These are phyloP conservation scores for Leccinellum rugosiceps DNA, from an alignment of 768 basidiomycete genomes.

Conservation along the genomic window DNA sequence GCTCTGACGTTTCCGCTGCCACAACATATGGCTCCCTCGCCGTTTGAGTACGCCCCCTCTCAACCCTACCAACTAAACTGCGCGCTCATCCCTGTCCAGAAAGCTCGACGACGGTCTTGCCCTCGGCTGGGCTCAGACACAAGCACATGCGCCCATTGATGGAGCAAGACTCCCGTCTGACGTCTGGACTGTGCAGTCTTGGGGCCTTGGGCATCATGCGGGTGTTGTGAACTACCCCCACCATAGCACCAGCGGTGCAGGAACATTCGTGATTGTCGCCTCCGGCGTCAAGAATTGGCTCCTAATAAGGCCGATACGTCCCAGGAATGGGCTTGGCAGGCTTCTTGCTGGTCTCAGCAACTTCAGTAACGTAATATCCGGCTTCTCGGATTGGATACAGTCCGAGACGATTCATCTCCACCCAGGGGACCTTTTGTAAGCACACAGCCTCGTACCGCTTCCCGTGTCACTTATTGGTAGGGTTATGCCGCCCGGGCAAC, in stretches of 20 bases:
- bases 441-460: too few relatives aligned
- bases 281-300: conserved; percentile 1
- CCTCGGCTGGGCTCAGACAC: background rate
- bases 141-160: background rate
- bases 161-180: background rate
- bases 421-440: background rate
- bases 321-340: background rate
- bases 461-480: background rate
- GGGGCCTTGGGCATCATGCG: background rate
- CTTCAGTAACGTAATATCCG: background rate
- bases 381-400: background rate
- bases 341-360: background rate
- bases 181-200: background rate
- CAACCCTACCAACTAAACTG: too few relatives aligned
- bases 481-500: conserved; percentile 2
- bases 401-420: background rate
- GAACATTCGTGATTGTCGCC: background rate
- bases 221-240: background rate
- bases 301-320: background rate
- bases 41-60: background rate
- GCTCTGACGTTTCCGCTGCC: background rate
- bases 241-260: background rate
- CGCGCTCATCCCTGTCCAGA: background rate
- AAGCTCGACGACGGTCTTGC: background rate
- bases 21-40: background rate